Evolutionary conservation across 1,284 basidiomycete species (phyloP), one percentile per base, ranked within the genome.

Genomic region (Puccinia horiana): DNA sequence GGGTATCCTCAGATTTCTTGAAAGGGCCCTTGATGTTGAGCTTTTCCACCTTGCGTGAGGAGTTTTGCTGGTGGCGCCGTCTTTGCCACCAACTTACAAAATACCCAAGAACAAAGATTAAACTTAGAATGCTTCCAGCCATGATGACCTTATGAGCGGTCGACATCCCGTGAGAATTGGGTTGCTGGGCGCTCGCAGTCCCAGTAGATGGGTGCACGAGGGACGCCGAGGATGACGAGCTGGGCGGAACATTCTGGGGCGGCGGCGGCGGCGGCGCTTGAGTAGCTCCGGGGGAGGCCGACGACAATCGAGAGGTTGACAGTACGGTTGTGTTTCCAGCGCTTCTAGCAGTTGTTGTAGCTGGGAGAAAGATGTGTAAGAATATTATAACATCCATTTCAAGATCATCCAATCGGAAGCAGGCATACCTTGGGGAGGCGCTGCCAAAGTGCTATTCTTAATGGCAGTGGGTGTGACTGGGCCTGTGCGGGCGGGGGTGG

Each of bases 1-100:
- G 2, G 37, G 12, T 67, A 2, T 40, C 52, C 29, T 76, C 58
- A 6, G 47, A 70, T 37, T 79, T 79, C 52, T 67, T 70, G 42
- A 81, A 72, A n/a, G 52, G 78, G 20, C 78, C 78, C 35, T 44
- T 73, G 49, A 81, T 52, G 42, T 44, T 73, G 49, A 81, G 26
- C 44, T 81, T 81, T 29, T 81, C 56, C 32, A 73, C 54, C 12
- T 70, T 75, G 32, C 35, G 73, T 2, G 32, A n/a, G 52, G 35
- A 26, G 37, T 29, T 40, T 23, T 14, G 37, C 54, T 32, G 49
- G 12, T 35, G 73, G 54, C 49, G 37, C 18, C 73, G 73, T 49
- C 37, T 73, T 26, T 29, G 70, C 47, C 26, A 73, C 70, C 70
- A 73, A 35, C 47, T 29, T 54, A 73, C 23, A 47, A 54, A 73